phyloP scores from a whole-genome alignment of 805 yeast species.

The Ogataea ganodermae region DNA sequence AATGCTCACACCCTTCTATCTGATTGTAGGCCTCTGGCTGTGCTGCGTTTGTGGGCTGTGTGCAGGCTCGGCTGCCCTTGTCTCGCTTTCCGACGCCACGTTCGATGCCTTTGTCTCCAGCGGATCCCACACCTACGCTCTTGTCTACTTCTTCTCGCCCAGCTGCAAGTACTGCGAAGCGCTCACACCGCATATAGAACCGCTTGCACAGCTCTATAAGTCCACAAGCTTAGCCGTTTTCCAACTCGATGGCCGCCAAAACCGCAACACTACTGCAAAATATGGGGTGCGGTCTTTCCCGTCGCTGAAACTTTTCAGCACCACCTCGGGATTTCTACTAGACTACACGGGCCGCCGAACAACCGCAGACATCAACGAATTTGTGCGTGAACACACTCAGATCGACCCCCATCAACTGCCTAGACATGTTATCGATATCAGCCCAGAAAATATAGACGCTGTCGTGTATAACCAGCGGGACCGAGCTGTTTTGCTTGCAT shows the following conservation, averaged over 20 bases:
- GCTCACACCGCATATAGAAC: conserved; percentile 47
- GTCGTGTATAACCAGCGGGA: conserved; percentile 15
- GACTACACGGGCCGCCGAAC: conserved; percentile 40
- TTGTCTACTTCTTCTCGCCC: conserved; percentile 49
- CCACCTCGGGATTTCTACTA: conserved; percentile 42
- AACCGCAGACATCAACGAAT: conserved; percentile 35
- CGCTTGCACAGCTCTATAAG: conserved; percentile 45
- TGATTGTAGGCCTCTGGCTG: not conserved
- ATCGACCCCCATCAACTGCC: conserved; percentile 36
- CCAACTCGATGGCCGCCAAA: conserved; percentile 37
- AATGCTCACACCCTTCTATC: not conserved
- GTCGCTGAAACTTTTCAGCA: conserved; percentile 46
- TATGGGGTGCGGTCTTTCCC: conserved; percentile 51
- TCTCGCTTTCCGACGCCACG: not conserved
- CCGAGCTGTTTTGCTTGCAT: conserved; percentile 33
- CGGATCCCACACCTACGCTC: conserved; percentile 36
- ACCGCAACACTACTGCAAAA: conserved; percentile 38
- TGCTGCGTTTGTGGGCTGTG: not conserved
- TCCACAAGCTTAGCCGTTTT: conserved; percentile 38
- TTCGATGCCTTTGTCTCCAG: conserved; percentile 19
- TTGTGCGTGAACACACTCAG: conserved; percentile 36
- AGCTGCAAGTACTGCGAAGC: conserved; percentile 49
- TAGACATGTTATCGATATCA: conserved; percentile 16
- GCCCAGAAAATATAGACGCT: conserved; percentile 19
- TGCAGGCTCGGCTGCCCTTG: not conserved